Percentiles rank a stretch among this genome's conserved stretches.
Evolutionary conservation across 2,329 filamentous ascomycete species (phyloP).

Genomic region (Fusarium falciforme): DNA sequence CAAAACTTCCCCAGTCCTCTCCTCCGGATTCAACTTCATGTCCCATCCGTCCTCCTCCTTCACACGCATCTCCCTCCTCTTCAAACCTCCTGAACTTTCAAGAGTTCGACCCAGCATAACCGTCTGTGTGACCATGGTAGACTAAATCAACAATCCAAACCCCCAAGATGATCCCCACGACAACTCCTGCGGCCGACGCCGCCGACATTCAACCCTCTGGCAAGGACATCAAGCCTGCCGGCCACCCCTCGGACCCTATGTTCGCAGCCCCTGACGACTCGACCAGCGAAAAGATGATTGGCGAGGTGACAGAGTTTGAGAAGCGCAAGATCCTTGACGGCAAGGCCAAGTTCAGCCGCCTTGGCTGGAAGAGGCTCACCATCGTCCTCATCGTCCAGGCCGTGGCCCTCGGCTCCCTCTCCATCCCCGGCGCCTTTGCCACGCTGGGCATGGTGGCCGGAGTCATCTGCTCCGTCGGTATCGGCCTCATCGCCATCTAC

Average conservation of each 20-base stretch:
- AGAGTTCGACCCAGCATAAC: slow-evolving; percentile 8
- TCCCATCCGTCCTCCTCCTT: background rate
- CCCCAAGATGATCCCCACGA: slow-evolving; percentile 28
- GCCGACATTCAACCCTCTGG: slow-evolving; percentile 17
- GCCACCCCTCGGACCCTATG: slow-evolving; percentile 13
- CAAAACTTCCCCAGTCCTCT: slow-evolving; percentile 27
- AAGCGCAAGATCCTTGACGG: slow-evolving; percentile 40
- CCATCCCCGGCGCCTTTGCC: slow-evolving; percentile 39
- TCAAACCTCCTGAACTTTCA: background rate
- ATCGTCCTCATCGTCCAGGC: slow-evolving; percentile 42
- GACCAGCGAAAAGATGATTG: slow-evolving; percentile 37
- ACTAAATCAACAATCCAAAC: slow-evolving; percentile 12
- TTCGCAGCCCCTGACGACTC: slow-evolving; percentile 24
- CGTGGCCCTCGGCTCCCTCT: slow-evolving; percentile 39
- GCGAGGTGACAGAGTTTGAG: slow-evolving; percentile 41
- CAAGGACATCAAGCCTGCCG: slow-evolving; percentile 18
- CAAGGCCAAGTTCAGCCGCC: slow-evolving; percentile 38
- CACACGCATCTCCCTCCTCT: background rate
- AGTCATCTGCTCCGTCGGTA: slow-evolving; percentile 49
- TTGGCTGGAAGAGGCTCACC: slow-evolving; percentile 42
- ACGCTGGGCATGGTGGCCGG: slow-evolving; percentile 48
- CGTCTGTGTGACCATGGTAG: slow-evolving; percentile 39
- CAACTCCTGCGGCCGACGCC: slow-evolving; percentile 30
- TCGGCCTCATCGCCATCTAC: slow-evolving; percentile 55
- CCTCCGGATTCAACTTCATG: background rate